Conservation (phyloP, 768 basidiomycete species). For the Phylloporus sp. region DNA sequence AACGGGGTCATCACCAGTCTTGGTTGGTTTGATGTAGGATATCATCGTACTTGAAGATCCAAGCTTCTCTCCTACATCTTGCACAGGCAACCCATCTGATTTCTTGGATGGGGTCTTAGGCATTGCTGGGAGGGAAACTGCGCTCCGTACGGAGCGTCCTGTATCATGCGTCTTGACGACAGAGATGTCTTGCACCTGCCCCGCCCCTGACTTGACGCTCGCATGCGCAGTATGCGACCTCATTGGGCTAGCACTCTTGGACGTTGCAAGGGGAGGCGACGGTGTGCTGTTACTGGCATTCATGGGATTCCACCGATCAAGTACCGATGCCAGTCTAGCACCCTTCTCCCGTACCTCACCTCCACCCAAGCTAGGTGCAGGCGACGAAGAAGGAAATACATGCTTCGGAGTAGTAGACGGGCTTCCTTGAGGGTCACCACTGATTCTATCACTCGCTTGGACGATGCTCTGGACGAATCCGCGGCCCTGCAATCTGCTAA, state of each 20-base stretch:
- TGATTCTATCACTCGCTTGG: constrained; percentile 56
- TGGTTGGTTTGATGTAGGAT: constrained; percentile 50
- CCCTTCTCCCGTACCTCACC: constrained; percentile 36
- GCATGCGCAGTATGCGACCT: constrained; percentile 37
- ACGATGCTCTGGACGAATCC: constrained; percentile 85
- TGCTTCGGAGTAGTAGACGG: constrained; percentile 25
- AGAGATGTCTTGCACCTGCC: constrained; percentile 17
- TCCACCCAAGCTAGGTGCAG: constrained; percentile 31
- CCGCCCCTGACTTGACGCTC: constrained; percentile 22
- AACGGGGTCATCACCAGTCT: constrained; percentile 42
- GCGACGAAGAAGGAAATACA: constrained; percentile 25
- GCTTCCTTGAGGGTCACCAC: constrained; percentile 31
- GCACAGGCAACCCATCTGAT: constrained; percentile 17
- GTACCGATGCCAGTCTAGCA: constrained; percentile 43
- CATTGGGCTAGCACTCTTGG: constrained; percentile 38
- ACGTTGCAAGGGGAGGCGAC: constrained; percentile 33
- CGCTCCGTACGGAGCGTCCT: constrained; percentile 35
- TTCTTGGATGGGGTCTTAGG: constrained; percentile 28
- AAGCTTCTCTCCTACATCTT: constrained; percentile 37
- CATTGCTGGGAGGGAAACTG: constrained; percentile 38
- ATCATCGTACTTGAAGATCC: constrained; percentile 78
- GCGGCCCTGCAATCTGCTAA: constrained; percentile 76
- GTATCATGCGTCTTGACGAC: constrained; percentile 31
- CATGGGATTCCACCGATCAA: constrained; percentile 65
- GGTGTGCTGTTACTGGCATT: constrained; percentile 31